Evolutionary conservation across 139 green algal species (phyloP), one percentile per base, ranked within the genome.

Genomic region (Chlamydomonas sp.): DNA sequence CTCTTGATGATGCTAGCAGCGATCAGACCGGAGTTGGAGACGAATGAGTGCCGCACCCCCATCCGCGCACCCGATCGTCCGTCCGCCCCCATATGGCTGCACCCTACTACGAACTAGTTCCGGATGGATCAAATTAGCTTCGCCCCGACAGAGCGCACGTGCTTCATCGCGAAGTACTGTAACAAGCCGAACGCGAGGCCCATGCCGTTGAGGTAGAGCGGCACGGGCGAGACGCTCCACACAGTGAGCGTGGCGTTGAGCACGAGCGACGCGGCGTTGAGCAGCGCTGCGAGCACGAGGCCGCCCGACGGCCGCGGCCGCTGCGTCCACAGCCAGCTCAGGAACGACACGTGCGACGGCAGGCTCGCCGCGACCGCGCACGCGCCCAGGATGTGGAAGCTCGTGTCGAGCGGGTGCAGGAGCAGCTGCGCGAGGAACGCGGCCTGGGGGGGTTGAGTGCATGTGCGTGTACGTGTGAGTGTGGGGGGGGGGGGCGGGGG

Each of bases 281-380:
- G 48, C 24, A 61, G 60, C 33, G 16, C 58, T 33, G 38, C 3
- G 48, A 73, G 64, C 35, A 70, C 39, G 2, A 64, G 22, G 26
- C 76, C n/a, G 22, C 57, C 67, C 64, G 35, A 72, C 5, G 62
- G 2, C 3, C 5, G 48, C 28, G 74, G 35, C 33, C 26, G 35
- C 29, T 75, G 76, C 13, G 70, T 78, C 85, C 86, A 91, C 63
- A 90, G 36, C 33, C 29, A 62, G 31, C 34, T 8, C 13, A 58
- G 10, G 31, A 58, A 65, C 70, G 29, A 33, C 8, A 38, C 16
- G 29, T 66, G 59, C 31, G 26, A 34, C 6, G 62, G 35, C 35
- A 57, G n/a, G 5, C 35, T 47, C 5, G 20, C 16, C 30, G 60
- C 62, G 22, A 69, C 5, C n/a, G n/a, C n/a, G n/a, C n/a, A n/a